Base-by-base conservation (phyloP, 768 basidiomycete genomes). In the Leccinellum luteum region DNA sequence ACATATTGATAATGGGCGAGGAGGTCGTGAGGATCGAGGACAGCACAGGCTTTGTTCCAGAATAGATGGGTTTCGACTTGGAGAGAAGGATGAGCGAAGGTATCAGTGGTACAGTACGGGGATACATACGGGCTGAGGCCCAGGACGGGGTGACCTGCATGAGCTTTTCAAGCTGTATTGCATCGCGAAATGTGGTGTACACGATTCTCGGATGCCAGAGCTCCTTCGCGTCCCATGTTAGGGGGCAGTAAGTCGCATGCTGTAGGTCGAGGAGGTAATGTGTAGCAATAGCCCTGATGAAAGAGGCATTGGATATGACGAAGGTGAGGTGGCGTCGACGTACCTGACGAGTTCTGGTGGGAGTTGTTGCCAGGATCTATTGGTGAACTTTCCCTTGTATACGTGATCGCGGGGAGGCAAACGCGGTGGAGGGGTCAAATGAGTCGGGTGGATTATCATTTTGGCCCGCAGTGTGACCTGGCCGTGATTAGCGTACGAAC, bases 11-110 rank as follows among this genome's bases (percentile, higher is more conserved):
- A 77, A 21, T 81, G 78, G 4, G 75, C 77, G 21, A 85, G 77
- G 43, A 71, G 61, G 65, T 87, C 86, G 44, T 78, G 73, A 6
- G 87, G 86, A 73, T 90, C 88, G 60, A 90, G 73, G 30, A 82
- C 68, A 3, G 79, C 67, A 55, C 82, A 78, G 1, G 85, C 87
- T 58, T 87, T 84, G 59, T 78, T 77, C 88, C 88, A 90, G 66
- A 88, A 89, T 17, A 79, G 70, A 73, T 90, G 88, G 8, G 78
- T 76, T 75, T 88, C 83, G 56, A 90, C 88, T 90, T 41, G n/a
- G 21, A 2, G 27, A 1, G 14, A 5, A 62, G 57, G 21, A 51
- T 65, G 56, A 64, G 58, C 58, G 59, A 28, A 45, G 14, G 6
- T 52, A 13, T 31, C 14, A 38, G 49, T 8, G 55, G 30, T 27